Evolutionary conservation across 2,329 filamentous ascomycete species (phyloP).

Genomic region (Coccinonectria pachysandricola): DNA sequence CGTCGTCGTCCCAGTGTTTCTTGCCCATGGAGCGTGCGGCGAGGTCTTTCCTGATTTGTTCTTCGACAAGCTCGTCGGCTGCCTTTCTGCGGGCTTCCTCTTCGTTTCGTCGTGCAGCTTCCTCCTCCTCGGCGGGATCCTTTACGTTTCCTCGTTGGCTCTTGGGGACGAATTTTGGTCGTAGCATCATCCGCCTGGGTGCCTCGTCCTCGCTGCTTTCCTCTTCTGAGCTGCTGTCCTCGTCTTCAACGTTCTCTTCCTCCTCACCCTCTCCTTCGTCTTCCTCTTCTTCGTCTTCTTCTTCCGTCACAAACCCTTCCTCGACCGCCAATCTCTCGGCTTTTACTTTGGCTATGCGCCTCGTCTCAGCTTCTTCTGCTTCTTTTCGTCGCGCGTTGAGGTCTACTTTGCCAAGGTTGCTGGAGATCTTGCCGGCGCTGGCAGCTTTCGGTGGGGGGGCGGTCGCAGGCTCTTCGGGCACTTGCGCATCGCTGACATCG

Average conservation of each 20-base stretch:
- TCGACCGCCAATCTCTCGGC: slow-evolving; percentile 44
- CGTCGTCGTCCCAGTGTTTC: slow-evolving; percentile 80
- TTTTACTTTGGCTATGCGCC: slow-evolving; percentile 36
- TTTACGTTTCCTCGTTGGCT: slow-evolving; percentile 35
- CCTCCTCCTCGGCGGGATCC: slow-evolving; percentile 23
- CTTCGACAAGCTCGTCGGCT: slow-evolving; percentile 72
- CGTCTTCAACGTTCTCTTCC: slow-evolving; percentile 26
- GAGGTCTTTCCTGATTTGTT: slow-evolving; percentile 74
- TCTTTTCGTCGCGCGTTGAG: slow-evolving; percentile 36
- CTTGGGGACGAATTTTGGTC: slow-evolving; percentile 55
- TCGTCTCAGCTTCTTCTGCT: slow-evolving; percentile 36
- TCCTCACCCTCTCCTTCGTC: slow-evolving; percentile 17
- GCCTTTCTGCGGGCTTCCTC: slow-evolving; percentile 58
- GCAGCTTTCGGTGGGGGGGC: slow-evolving; percentile 47
- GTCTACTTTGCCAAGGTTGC: slow-evolving; percentile 41
- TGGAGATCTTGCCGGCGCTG: slow-evolving; percentile 47
- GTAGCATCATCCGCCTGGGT: slow-evolving; percentile 46
- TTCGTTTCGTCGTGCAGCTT: slow-evolving; percentile 32
- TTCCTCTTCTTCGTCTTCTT: slow-evolving; percentile 35
- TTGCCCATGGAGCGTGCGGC: slow-evolving; percentile 65
- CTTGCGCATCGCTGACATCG: slow-evolving; percentile 36
- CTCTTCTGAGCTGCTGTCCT: slow-evolving; percentile 32
- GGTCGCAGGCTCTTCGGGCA: slow-evolving; percentile 24
- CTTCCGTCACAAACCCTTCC: slow-evolving; percentile 54
- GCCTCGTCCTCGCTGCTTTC: slow-evolving; percentile 47